phyloP scores from a whole-genome alignment of 2,329 filamentous ascomycete genomes.

The Bipolaris oryzae region DNA sequence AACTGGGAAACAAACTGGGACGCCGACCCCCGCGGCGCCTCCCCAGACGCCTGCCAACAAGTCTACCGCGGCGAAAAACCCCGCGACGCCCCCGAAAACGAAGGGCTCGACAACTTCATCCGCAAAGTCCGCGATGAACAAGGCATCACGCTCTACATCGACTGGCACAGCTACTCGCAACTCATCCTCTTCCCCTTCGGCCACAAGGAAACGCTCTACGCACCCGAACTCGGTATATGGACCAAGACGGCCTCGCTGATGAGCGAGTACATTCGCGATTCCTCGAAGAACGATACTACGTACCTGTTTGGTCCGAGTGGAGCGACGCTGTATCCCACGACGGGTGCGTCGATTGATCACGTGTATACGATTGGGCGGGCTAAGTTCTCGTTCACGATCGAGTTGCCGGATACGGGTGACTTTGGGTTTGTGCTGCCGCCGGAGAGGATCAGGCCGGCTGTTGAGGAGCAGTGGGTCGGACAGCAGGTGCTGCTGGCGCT shows the following conservation, averaged over 20 bases:
- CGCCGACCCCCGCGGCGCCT: slow-evolving; percentile 34
- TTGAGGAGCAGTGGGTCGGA: slow-evolving; percentile 54
- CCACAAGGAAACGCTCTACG: slow-evolving; percentile 58
- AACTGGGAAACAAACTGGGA: slow-evolving; percentile 45
- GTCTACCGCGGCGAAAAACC: slow-evolving; percentile 40
- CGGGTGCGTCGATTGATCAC: slow-evolving; percentile 53
- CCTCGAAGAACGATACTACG: slow-evolving; percentile 37
- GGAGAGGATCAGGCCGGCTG: slow-evolving; percentile 54
- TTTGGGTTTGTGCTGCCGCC: slow-evolving; percentile 58
- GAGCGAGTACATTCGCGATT: slow-evolving; percentile 57
- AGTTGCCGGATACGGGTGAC: slow-evolving; percentile 55
- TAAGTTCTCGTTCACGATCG: slow-evolving; percentile 54
- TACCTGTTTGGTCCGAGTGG: slow-evolving; percentile 58
- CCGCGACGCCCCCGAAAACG: slow-evolving; percentile 37
- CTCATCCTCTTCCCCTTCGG: slow-evolving; percentile 64
- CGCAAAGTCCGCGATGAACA: slow-evolving; percentile 51
- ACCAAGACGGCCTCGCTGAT: slow-evolving; percentile 56
- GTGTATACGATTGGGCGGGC: slow-evolving; percentile 49
- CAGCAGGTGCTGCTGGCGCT: slow-evolving; percentile 32
- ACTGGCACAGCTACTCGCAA: slow-evolving; percentile 68
- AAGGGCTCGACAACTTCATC: slow-evolving; percentile 54
- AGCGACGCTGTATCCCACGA: slow-evolving; percentile 64
- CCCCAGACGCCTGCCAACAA: slow-evolving; percentile 37
- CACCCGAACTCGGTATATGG: slow-evolving; percentile 57
- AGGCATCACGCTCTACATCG: slow-evolving; percentile 65